These are phyloP conservation scores for Fragilariopsis cylindrus DNA, from an alignment of 108 stramenopile species.

Conservation along the genomic window DNA sequence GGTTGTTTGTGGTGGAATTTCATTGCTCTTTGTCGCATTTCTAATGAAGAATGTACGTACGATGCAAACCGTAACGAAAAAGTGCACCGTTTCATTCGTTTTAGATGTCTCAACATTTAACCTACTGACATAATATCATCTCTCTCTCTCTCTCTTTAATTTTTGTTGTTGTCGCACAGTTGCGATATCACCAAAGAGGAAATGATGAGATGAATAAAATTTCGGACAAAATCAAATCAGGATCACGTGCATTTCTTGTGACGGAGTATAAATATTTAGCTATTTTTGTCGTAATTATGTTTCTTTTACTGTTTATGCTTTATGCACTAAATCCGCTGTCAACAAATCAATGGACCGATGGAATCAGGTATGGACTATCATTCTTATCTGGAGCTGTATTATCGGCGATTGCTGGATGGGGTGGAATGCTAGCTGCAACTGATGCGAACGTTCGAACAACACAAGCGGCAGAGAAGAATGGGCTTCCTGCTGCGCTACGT, in stretches of 20 bases:
- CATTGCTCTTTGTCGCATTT: slow-evolving; percentile 51
- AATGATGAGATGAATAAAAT: slow-evolving; percentile 73
- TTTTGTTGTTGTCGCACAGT: slow-evolving; percentile 22
- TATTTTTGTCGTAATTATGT: slow-evolving; percentile 73
- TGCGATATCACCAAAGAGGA: slow-evolving; percentile 53
- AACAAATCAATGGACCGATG: slow-evolving; percentile 45
- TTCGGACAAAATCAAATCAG: slow-evolving; percentile 81
- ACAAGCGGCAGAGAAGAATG: slow-evolving; percentile 78
- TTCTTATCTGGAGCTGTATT: slow-evolving; percentile 89
- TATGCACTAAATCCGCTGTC: slow-evolving; percentile 60
- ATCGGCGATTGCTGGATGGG: slow-evolving; percentile 56
- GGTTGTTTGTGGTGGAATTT: slow-evolving; percentile 46
- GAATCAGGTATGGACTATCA: slow-evolving; percentile 77
- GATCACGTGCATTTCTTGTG: slow-evolving; percentile 86
- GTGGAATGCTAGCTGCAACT: slow-evolving; percentile 50
- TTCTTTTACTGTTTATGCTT: slow-evolving; percentile 44
- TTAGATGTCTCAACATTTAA: too few relatives aligned
- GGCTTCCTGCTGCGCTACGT: slow-evolving; percentile 77
- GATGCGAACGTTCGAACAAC: slow-evolving; percentile 95
- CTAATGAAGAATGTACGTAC: slow-evolving; percentile 52
- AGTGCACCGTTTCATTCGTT: background rate
- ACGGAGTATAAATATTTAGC: slow-evolving; percentile 93
- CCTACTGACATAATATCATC: too few relatives aligned
- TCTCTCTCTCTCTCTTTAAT: slow-evolving; percentile 8
- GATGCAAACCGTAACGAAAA: background rate